Evolutionary conservation across 1,284 basidiomycete species (phyloP), one percentile per base, ranked within the genome.

Genomic region (Ustilago esculenta): DNA sequence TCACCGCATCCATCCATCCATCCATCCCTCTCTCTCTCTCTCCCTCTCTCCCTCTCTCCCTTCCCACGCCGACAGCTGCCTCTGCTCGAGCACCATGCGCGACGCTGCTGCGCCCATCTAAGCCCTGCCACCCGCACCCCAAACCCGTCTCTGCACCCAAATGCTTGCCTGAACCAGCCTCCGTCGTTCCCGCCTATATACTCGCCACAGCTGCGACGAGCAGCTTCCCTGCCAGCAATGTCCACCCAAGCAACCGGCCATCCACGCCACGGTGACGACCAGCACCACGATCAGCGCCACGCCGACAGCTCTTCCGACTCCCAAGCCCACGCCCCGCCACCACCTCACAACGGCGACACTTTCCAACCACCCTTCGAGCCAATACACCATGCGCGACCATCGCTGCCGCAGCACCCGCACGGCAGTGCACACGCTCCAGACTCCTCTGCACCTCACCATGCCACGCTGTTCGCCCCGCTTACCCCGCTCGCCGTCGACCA

Each of bases 351-450:
- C 33, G 41, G 53, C 10, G 50, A 35, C 46, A 25, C 41, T 3
- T 69, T 69, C 25, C 58, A 48, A 17, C 63, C 59, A 59, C 66
- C 66, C 0, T 69, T 59, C 1, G 59, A 69, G 21, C 66, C 66
- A 12, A 33, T 69, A 18, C 63, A 63, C 35, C 30, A 32, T 1
- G 59, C 54, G 11, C 40, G 59, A 23, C 54, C 46, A 5, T 57
- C 66, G 7, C 43, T 63, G 8, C 54, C 66, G 1, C 58, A 68
- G 21, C 53, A 69, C 7, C 63, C 55, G 15, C 66, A 69, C 17
- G 48, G 58, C 43, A 63, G 46, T 20, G 51, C 63, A 11, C 59
- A 69, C 12, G 47, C 63, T n/a, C n/a, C n/a, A n/a, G n/a, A n/a
- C n/a, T n/a, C n/a, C n/a, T n/a, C n/a, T n/a, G n/a, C n/a, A 9